These are phyloP conservation scores for Colletotrichum simmondsii DNA, from an alignment of 2,329 filamentous ascomycete genomes.

Conservation along the genomic window DNA sequence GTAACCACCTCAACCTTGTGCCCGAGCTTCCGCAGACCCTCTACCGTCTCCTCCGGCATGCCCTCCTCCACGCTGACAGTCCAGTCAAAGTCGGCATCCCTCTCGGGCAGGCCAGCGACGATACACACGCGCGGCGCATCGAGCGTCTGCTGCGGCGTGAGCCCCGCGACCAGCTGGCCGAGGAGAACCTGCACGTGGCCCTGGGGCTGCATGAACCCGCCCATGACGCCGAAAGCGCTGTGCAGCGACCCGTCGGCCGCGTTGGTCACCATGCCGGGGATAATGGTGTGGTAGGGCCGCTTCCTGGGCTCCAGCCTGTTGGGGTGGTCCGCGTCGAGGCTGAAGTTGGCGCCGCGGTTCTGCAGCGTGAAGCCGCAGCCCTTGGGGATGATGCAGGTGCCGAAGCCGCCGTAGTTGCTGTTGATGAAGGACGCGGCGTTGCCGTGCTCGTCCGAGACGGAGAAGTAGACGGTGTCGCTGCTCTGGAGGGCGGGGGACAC, in stretches of 20 bases:
- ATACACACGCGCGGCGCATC: slow-evolving; percentile 95
- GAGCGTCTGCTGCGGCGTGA: slow-evolving; percentile 87
- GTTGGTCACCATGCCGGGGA: slow-evolving; percentile 90
- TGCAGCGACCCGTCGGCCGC: slow-evolving; percentile 78
- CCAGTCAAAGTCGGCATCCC: slow-evolving; percentile 66
- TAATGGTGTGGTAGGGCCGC: slow-evolving; percentile 97
- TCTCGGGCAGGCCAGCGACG: slow-evolving; percentile 75
- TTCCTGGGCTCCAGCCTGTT: slow-evolving; percentile 86
- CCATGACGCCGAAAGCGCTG: slow-evolving; percentile 95
- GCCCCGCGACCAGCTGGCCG: slow-evolving; percentile 85
- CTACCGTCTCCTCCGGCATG: slow-evolving; percentile 74
- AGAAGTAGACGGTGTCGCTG: slow-evolving; percentile 95
- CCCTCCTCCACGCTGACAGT: slow-evolving; percentile 87
- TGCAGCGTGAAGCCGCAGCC: slow-evolving; percentile 94
- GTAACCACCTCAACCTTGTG: slow-evolving; percentile 77
- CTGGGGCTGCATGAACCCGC: slow-evolving; percentile 98
- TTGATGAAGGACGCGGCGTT: slow-evolving; percentile 98
- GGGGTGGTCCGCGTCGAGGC: slow-evolving; percentile 76
- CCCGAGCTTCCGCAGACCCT: slow-evolving; percentile 75
- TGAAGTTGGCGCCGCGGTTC: slow-evolving; percentile 91
- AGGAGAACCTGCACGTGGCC: slow-evolving; percentile 94
- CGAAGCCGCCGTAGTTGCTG: slow-evolving; percentile 91
- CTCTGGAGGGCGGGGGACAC: slow-evolving; percentile 80
- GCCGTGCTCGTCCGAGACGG: slow-evolving; percentile 81
- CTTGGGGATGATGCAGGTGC: slow-evolving; percentile 84